Evolutionary conservation across 148 eudicot genomes (phyloP).

Genomic region (Salicornia ramosissima): DNA sequence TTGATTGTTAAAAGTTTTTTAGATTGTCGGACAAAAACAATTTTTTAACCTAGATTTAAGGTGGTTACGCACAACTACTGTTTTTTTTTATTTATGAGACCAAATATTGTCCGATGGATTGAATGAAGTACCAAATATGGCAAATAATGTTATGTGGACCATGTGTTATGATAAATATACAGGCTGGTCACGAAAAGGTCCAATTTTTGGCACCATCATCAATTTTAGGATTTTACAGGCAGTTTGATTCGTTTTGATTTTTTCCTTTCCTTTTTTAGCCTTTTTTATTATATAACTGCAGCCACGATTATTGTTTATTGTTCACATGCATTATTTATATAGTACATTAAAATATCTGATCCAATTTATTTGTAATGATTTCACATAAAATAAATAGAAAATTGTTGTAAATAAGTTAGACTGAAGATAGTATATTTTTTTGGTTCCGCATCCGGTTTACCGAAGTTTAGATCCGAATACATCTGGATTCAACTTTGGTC

Average conservation of each 20-base stretch:
- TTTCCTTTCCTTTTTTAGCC: conserved; percentile 4
- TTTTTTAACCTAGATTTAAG: no score
- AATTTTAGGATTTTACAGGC: background rate
- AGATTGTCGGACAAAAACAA: no score
- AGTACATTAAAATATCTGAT: background rate
- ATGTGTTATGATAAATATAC: conserved; percentile 8
- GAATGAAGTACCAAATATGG: background rate
- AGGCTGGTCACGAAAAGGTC: conserved; percentile 23
- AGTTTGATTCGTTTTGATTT: background rate
- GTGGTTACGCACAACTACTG: background rate
- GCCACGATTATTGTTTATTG: background rate
- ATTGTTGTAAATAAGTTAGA: no score
- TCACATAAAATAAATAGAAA: no score
- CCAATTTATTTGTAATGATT: no score
- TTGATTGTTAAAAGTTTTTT: no score
- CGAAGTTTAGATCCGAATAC: no score
- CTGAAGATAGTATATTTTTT: no score
- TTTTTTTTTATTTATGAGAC: background rate
- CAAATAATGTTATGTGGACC: conserved; percentile 6
- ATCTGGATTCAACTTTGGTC: no score
- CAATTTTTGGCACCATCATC: conserved; percentile 19
- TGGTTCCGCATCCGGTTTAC: no score
- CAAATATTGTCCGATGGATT: conserved; percentile 3
- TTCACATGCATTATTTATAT: background rate
- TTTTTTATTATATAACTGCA: background rate